Base-by-base conservation (phyloP, 2,329 filamentous ascomycete species). In the Colletotrichum sublineola region DNA sequence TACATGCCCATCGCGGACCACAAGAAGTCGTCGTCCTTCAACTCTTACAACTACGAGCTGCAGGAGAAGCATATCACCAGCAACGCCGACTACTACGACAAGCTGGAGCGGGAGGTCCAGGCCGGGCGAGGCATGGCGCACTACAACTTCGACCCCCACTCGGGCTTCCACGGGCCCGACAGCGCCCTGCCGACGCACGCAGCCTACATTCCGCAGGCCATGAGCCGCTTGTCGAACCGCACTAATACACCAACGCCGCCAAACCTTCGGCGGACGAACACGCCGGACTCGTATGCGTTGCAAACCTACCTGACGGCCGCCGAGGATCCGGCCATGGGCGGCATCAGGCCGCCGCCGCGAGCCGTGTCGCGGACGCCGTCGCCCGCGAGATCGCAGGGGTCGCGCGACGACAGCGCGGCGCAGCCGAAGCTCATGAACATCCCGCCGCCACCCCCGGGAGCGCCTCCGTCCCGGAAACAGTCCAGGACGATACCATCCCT, bases 171-270 rank as follows among this genome's bases (percentile, higher is more conserved):
- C 12, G 78, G 75, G 2, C 77, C 77, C 5, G 66, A 62, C 20
- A 81, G 75, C 56, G 80, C 81, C 0, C 79, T 88, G 52, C 86
- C 86, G 0, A 80, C 85, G 0, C 87, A 88, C 71, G 84, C 83
- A 0, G 86, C 86, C 0, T 88, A 88, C 62, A 81, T 86, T 24
- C 84, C 84, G 1, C 79, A 78, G 5, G 77, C 80, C 9, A 71
- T 81, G 67, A 82, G 78, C 70, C 77, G 81, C 9, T 75, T 75
- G 42, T 67, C 73, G 1, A 75, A 75, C 2, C 66, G 50, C 74
- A 33, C 42, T 40, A 68, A 53, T 31, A 56, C 69, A 1, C 73
- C 73, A 14, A 63, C 73, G 2, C 71, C 73, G 1, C 70, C 75
- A 5, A 62, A 31, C 12, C 50, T 70, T 5, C 76, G 68, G 15